A percentile compares a stretch with the other conserved stretches of the same genome.
These are phyloP conservation scores for Venturia aucupariae DNA, from an alignment of 2,329 filamentous ascomycete species.

Conservation along the genomic window DNA sequence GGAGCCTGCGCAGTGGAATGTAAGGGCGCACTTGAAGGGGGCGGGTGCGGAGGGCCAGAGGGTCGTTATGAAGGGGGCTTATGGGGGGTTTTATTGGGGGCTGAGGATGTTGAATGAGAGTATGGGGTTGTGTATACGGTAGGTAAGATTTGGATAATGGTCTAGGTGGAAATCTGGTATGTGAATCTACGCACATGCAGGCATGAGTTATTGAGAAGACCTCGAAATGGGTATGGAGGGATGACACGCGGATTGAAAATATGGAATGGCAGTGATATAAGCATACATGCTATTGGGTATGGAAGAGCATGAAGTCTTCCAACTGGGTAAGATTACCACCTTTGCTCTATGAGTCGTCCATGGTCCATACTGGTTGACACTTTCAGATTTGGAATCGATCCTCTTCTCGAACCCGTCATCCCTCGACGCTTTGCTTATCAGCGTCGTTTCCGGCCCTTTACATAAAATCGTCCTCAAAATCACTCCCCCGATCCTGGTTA, in stretches of 20 bases:
- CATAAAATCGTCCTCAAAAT: conserved; percentile 93
- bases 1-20: conserved; percentile 28
- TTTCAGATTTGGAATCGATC: no score
- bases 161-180: neutral
- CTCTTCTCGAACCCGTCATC: no score
- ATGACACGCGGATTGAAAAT: neutral
- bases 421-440: no score
- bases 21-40: conserved; percentile 14
- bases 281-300: neutral
- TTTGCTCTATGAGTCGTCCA: no score
- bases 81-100: conserved; percentile 42
- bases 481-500: conserved; percentile 72
- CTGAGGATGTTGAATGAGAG: conserved; percentile 65
- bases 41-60: conserved; percentile 3
- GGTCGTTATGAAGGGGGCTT: neutral
- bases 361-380: no score
- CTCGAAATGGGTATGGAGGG: neutral
- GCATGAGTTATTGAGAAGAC: neutral
- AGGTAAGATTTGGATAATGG: neutral
- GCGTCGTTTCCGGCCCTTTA: conserved; percentile 17
- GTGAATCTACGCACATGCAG: neutral
- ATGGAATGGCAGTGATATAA: neutral
- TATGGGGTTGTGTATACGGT: conserved; percentile 51
- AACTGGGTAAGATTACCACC: neutral
- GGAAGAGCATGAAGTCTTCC: neutral